phyloP scores from a whole-genome alignment of 2,329 filamentous ascomycete species.

The Drechslerella coelobrocha region DNA sequence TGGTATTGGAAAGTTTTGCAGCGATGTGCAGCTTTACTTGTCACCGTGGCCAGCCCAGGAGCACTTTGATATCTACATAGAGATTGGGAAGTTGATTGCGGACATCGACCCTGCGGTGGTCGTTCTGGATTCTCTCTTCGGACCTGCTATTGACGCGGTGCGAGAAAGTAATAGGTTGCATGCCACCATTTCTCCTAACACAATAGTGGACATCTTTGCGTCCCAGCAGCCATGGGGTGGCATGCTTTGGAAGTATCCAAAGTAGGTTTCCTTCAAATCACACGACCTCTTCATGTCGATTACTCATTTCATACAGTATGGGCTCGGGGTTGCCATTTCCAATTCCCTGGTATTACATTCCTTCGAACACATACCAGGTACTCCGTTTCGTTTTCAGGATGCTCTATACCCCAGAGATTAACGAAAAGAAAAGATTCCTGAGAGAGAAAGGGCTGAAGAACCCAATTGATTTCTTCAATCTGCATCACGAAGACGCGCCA shows the following conservation, averaged over 20 bases:
- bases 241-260: conserved; percentile 54
- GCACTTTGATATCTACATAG: not conserved
- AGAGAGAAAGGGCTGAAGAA: conserved; percentile 53
- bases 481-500: conserved; percentile 52
- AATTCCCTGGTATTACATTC: conserved; percentile 52
- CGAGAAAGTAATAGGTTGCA: conserved; percentile 33
- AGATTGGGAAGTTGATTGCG: conserved; percentile 19
- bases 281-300: too few species aligned
- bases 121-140: conserved; percentile 49
- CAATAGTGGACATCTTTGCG: conserved; percentile 29
- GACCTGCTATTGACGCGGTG: conserved; percentile 51
- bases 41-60: conserved; percentile 3
- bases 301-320: too few species aligned
- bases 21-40: conserved; percentile 9
- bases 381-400: conserved; percentile 25
- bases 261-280: too few species aligned
- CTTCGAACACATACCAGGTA: conserved; percentile 49
- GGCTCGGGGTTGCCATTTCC: conserved; percentile 52
- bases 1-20: not conserved
- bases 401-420: conserved; percentile 22
- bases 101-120: conserved; percentile 52
- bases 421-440: conserved; percentile 25
- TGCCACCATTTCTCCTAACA: conserved; percentile 48
- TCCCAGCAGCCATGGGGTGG: conserved; percentile 36
- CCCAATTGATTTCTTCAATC: conserved; percentile 51